Evolutionary conservation across 768 basidiomycete genomes (phyloP), one percentile per base, ranked within the genome.

Genomic region (Hydnomerulius pinastri): DNA sequence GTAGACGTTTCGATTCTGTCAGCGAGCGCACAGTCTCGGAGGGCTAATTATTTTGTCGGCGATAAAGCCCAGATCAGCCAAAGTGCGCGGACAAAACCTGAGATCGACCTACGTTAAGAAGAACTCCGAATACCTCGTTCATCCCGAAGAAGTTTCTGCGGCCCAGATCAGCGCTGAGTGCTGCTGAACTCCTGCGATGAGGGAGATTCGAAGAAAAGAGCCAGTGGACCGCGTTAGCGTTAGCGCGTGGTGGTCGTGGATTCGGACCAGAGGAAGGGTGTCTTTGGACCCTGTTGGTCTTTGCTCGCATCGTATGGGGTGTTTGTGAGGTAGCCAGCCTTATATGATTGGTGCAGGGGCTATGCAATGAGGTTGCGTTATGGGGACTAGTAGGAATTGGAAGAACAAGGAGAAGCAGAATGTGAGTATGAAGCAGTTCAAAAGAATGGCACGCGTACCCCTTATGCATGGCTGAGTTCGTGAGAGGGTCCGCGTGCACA

Each of bases 141-240:
- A 92, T 77, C 23, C 90, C 89, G 55, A 92, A 92, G 55, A 90
- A 80, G 54, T 83, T 83, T 48, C 88, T 77, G 61, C 82, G 84
- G 62, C 81, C 81, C 42, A 81, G 71, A 62, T 86, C 83, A 33
- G 74, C 65, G 17, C 82, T 80, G 51, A 86, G 70, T 43, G 76
- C 79, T 17, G 83, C 84, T 51, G 77, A 77, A 55, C 85, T 76
- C 58, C 79, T 74, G 36, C 85, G 79, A 57, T 67, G 64, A 44
- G 86, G 85, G 42, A 89, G 81, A 65, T 87, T 88, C 56, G 79
- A 84, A 57, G 85, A 78, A 66, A 87, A 88, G 48, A 89, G 74
- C 87, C 87, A 89, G 54, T 88, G 86, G 43, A 87, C 67, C 50
- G 83, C 75, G 50, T 63, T 63, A 64, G 83, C 75, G 50, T 63